Percentiles rank a stretch among this genome's conserved stretches.
These are phyloP conservation scores for Fusarium sp. DNA, from an alignment of 2,329 filamentous ascomycete species.

Conservation along the genomic window DNA sequence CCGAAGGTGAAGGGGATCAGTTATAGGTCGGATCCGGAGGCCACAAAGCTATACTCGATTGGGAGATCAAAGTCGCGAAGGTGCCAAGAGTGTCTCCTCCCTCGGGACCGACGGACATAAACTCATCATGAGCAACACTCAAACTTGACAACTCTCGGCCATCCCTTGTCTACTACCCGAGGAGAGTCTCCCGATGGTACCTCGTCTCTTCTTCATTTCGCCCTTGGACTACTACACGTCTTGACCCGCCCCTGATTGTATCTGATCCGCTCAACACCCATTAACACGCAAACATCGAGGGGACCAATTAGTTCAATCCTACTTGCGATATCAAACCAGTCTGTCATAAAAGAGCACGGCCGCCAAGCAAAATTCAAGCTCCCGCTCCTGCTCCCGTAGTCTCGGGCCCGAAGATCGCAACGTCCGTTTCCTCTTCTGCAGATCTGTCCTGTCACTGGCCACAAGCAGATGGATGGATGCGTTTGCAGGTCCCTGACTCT, in stretches of 20 bases:
- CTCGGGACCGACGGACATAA: constrained; percentile 40
- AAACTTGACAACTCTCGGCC: constrained; percentile 6
- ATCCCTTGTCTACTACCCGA: constrained; percentile 8
- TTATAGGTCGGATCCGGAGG: constrained; percentile 32
- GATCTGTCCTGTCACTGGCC: constrained; percentile 20
- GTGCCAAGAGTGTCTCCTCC: constrained; percentile 11
- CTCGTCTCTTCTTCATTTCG: neutral
- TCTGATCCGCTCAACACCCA: neutral
- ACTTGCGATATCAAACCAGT: neutral
- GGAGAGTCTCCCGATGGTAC: neutral
- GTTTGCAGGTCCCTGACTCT: constrained; percentile 4
- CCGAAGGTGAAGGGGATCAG: constrained; percentile 7
- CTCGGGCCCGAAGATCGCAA: constrained; percentile 29
- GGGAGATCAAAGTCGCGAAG: constrained; percentile 12
- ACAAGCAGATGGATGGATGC: constrained; percentile 3
- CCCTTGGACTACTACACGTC: neutral
- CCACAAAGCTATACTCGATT: constrained; percentile 30
- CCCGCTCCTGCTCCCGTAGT: neutral
- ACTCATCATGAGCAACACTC: constrained; percentile 8
- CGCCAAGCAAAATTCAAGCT: constrained; percentile 11
- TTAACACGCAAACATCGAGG: neutral
- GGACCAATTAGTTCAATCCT: neutral
- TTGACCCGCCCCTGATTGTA: neutral
- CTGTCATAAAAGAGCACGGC: constrained; percentile 5
- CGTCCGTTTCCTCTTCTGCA: neutral